Conservation (phyloP, 768 basidiomycete genomes). For the Lentinus brumalis region DNA sequence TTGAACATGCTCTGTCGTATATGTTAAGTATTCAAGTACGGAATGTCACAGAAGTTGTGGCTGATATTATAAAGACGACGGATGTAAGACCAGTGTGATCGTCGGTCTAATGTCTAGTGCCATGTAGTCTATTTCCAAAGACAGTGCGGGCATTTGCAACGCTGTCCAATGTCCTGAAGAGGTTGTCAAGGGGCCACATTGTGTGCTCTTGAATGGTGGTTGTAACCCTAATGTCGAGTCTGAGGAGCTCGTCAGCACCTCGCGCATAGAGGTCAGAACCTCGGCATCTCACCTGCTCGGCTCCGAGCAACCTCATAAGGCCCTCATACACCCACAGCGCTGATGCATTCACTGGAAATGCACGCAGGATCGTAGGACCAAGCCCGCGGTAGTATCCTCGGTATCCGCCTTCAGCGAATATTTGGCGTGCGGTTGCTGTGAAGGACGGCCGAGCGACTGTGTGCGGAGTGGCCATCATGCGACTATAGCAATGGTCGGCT, state of each 20-base stretch:
- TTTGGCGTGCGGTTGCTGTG: conserved; percentile 49
- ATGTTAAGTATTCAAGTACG: neutral
- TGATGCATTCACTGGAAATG: conserved; percentile 79
- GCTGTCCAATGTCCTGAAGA: no score
- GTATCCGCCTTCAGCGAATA: conserved; percentile 54
- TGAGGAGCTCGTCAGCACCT: conserved; percentile 24
- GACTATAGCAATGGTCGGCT: conserved; percentile 37
- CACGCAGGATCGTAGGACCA: conserved; percentile 66
- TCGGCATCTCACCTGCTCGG: conserved; percentile 55
- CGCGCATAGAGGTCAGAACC: neutral
- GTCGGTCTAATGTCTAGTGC: neutral
- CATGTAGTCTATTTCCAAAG: no score
- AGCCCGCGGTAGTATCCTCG: conserved; percentile 67
- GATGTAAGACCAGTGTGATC: neutral
- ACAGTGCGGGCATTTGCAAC: no score
- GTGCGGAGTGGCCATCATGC: conserved; percentile 62
- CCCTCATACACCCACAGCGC: conserved; percentile 82
- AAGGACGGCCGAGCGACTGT: conserved; percentile 47
- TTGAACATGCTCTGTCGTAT: neutral
- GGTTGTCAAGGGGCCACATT: no score
- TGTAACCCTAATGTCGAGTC: conserved; percentile 43
- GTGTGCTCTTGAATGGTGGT: neutral
- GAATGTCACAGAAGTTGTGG: neutral
- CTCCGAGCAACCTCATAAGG: conserved; percentile 62
- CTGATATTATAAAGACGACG: neutral